phyloP scores from a whole-genome alignment of 2,329 filamentous ascomycete species.

The Colletotrichum sp. region DNA sequence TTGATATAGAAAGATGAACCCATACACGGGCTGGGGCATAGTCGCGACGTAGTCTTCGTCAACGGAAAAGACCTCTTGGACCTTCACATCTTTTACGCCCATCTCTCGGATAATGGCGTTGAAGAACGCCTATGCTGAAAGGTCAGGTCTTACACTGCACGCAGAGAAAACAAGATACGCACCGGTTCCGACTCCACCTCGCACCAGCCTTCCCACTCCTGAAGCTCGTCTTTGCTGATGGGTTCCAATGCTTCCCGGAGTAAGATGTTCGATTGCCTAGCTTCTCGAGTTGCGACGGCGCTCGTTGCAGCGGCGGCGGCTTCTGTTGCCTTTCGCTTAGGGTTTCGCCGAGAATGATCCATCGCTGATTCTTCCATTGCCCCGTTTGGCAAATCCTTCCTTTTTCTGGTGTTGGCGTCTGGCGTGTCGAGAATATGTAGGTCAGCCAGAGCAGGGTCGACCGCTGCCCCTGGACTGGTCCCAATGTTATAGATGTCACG shows the following conservation, averaged over 20 bases:
- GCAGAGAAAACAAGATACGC: slow-evolving; percentile 32
- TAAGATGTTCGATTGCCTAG: slow-evolving; percentile 39
- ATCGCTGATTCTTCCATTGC: neutral
- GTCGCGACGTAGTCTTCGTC: slow-evolving; percentile 69
- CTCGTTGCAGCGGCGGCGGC: slow-evolving; percentile 27
- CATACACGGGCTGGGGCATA: slow-evolving; percentile 78
- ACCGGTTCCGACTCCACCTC: slow-evolving; percentile 93
- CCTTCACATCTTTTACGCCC: slow-evolving; percentile 74
- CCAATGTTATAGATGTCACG: neutral
- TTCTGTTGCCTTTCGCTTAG: slow-evolving; percentile 50
- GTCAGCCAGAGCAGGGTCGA: neutral
- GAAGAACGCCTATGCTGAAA: slow-evolving; percentile 71
- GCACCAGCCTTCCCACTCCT: slow-evolving; percentile 74
- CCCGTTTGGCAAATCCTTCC: slow-evolving; percentile 6
- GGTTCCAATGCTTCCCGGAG: slow-evolving; percentile 52
- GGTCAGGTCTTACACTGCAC: neutral
- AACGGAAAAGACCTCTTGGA: slow-evolving; percentile 78
- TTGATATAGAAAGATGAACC: slow-evolving; percentile 87
- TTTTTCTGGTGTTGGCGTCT: neutral
- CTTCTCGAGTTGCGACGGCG: neutral
- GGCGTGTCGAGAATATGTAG: neutral
- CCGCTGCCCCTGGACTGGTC: neutral
- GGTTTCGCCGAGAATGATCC: slow-evolving; percentile 36
- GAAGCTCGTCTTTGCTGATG: slow-evolving; percentile 56
- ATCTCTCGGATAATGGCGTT: slow-evolving; percentile 82